Evolutionary conservation across 495 filamentous ascomycete genomes (phyloP).

Genomic region (Tuber umbilicatum): DNA sequence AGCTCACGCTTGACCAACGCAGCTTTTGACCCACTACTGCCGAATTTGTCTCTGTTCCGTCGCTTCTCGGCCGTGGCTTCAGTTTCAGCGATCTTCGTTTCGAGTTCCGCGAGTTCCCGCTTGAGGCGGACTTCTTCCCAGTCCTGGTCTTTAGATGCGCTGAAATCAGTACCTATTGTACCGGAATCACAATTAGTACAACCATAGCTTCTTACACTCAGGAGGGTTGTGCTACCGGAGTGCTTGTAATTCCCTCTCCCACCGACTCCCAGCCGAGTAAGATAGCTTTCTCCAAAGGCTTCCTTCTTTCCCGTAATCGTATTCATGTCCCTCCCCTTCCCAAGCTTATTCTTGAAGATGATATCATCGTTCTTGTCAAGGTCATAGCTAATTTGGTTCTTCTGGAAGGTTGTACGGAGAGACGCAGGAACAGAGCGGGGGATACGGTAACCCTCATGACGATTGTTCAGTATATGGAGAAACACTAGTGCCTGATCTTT

Average conservation of each 20-base stretch:
- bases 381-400: constrained; percentile 91
- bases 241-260: constrained; percentile 64
- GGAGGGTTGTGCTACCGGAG: constrained; percentile 44
- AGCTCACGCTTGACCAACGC: constrained; percentile 89
- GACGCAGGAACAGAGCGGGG: constrained; percentile 87
- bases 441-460: constrained; percentile 91
- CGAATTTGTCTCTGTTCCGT: constrained; percentile 51
- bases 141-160: constrained; percentile 59
- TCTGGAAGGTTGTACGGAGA: constrained; percentile 82
- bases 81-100: constrained; percentile 71
- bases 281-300: constrained; percentile 94
- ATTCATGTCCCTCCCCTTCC: constrained; percentile 33
- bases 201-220: not conserved
- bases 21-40: constrained; percentile 51
- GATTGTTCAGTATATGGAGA: constrained; percentile 88
- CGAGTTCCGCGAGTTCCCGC: constrained; percentile 80
- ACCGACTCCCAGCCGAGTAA: constrained; percentile 77
- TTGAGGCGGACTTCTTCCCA: constrained; percentile 97
- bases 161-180: constrained; percentile 69
- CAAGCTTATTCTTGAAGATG: constrained; percentile 22
- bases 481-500: constrained; percentile 93
- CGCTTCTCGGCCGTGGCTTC: constrained; percentile 58
- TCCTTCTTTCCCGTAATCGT: constrained; percentile 55
- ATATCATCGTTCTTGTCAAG: constrained; percentile 56
- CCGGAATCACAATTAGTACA: constrained; percentile 3